Base-by-base conservation (phyloP, 176 grass and related monocot genomes). In the Zoysia pacifica region DNA sequence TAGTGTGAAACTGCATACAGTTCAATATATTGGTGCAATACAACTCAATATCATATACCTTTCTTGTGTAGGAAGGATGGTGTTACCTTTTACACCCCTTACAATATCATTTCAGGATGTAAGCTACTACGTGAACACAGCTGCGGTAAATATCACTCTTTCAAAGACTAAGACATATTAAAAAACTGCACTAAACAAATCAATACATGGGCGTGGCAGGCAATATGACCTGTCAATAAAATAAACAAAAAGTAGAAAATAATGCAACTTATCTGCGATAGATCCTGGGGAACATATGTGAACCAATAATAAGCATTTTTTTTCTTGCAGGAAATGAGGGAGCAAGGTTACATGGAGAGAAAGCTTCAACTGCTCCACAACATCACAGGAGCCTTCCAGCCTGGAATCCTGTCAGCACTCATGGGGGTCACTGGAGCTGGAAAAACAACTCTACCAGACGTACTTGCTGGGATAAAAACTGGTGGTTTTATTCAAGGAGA, bases 371-470 rank as follows among this genome's bases (percentile, higher is more conserved):
- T 95, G 9, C 87, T 95, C 36, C 89, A 87, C 59, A 87, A 83
- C 78, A 92, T 95, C 68, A 91, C 87, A 56, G 89, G 92, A n/a
- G 83, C 77, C 7, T 89, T 94, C 70, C 76, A 74, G 14, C 92
- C 92, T 38, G 87, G 93, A 7, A 62, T 95, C 44, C 84, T 95
- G 13, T 87, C 93, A 14, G 93, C 75, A 9, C 67, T 95, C 56
- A 95, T 95, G 93, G 93, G 93, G 12, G 87, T 92, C 56, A 95
- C 62, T 73, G 89, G 93, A 69, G 93, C 93, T 19, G 93, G 93
- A 9, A 95, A 95, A 85, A 95, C 93, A 40, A 95, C 89, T 20
- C 77, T 95, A 37, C 83, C 92, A 76, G 89, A 95, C 86, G 89
- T 95, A 76, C 93, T 95, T 73, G 51, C 87, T 73, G 89, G 93